Evolutionary conservation across 2,329 filamentous ascomycete species (phyloP), one percentile per base, ranked within the genome.

Genomic region (Lojkania enalia): DNA sequence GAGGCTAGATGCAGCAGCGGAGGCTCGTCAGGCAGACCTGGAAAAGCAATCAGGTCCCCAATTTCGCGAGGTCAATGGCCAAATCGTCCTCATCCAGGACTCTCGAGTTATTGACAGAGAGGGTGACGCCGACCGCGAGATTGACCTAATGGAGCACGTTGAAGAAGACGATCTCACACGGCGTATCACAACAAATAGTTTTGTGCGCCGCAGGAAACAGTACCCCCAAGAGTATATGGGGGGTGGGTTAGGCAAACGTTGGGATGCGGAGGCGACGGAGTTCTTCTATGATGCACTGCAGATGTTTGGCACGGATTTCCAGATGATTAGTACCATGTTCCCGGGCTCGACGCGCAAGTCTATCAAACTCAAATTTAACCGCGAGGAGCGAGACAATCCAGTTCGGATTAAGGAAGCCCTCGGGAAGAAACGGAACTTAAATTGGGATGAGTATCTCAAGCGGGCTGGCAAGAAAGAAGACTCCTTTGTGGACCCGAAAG

Each of bases 301-400:
- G 45, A 87, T 86, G 77, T 91, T 90, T 61, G 89, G 89, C 44
- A 92, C 87, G 1, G 88, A 92, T 64, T 95, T 94, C 63, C 80
- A 85, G 64, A 88, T 88, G 71, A 90, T 95, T 57, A 79, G 81
- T 47, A 81, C 82, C 57, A 83, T 90, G 78, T 91, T 95, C 60
- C 81, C 83, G 1, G 79, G 81, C 51, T 84, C 86, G 60, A 86
- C 81, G 48, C 79, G 89, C 14, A 80, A 85, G 21, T 83, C 88
- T 65, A 79, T 94, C 71, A 92, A 92, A 72, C 79, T 86, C 53
- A 94, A 94, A 66, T 94, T 89, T 71, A 87, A 85, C 58, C 84
- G 85, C 49, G 89, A 94, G 70, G 88, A 94, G 70, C 77, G 82
- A 23, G 74, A 81, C 41, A 78, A 85, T 51, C 83, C 86, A 0